Base-by-base conservation (phyloP, 495 filamentous ascomycete genomes). In the Aspergillus ellipticus region DNA sequence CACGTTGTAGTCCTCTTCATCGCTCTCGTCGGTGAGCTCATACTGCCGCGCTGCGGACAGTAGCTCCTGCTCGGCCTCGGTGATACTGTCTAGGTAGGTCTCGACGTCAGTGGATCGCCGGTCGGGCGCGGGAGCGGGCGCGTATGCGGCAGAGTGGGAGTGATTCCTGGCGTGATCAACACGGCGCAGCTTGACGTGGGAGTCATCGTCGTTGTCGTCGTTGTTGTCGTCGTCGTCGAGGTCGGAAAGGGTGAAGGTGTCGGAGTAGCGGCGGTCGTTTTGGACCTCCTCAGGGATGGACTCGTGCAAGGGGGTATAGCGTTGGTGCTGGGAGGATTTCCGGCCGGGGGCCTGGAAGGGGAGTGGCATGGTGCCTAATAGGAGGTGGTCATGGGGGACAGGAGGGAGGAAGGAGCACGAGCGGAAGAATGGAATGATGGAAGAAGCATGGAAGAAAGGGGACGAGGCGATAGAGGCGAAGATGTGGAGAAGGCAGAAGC, bases 51-150 rank as follows among this genome's bases (percentile, higher is more conserved):
- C 59, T 1, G 60, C 63, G 16, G 58, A 56, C 26, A 68, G 62
- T 20, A 68, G 49, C 35, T 65, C 55, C 48, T 60, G 62, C 46
- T 68, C 65, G 21, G 59, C 65, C 15, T 61, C 62, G 47, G 65
- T 63, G 29, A 67, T 56, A 21, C 53, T 54, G 31, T 58, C 58
- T 13, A 68, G 58, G 43, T 65, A 65, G 15, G 57, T 45, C 21
- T 68, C 65, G 55, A 61, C 50, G 29, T 68, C 62, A 22, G 57
- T 49, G 35, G 60, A 61, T 42, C 64, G 58, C 52, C 55, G 59
- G 48, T 42, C 52, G 41, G 51, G 45, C 20, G 59, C 51, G 29
- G 43, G 45, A 20, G 59, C 51, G 29, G 43, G 22, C 7, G 42
- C 54, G 51, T 61, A 61, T 26, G 59, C 51, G 50, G 53, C 42